Base-by-base conservation (phyloP, 2,329 filamentous ascomycete species). In the Beauveria caledonica region DNA sequence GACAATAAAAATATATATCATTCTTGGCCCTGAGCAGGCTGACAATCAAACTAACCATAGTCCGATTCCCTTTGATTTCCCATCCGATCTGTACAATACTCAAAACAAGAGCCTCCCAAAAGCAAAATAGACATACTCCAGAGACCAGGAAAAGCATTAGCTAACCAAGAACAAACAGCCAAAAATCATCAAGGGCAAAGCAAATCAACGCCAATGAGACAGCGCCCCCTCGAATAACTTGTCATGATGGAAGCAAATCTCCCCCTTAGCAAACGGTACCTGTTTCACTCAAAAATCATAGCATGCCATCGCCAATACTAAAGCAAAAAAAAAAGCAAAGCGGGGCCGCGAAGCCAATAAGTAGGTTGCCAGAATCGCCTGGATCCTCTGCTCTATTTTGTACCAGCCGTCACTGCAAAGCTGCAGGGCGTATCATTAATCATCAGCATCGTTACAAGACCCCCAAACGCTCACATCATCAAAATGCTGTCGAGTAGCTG, bases 401-500 rank as follows among this genome's bases (percentile, higher is more conserved):
- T 52, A 58, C 44, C 55, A 49, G 44, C 33, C 55, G 27, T 59
- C 57, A 48, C 58, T 36, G 42, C 42, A 45, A 21, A 11, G 40
- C 21, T 39, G 49, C 36, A 46, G 58, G 27, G 42, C 42, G 27
- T 36, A 48, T 61, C 59, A 56, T 61, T 42, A 51, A 33, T 60
- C 58, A 29, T 60, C 49, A 60, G 46, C 62, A 63, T 64, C 64
- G 63, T 67, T 63, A 61, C 64, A 66, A 62, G 36, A 29, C 33
- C 33, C 23, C 23, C 27, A 3, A 17, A 5, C n/a, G 19, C 53
- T 46, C 40, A 39, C 50, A 29, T 51, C 51, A 36, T 70, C 68
- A 77, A 62, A 76, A 74, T 42, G 66, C 67, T 49, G 71, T 73
- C 50, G 69, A 75, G 64, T 70, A 74, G 62, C 70, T 76, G 61